Evolutionary conservation across 2,329 filamentous ascomycete genomes (phyloP), one percentile per base, ranked within the genome.

Genomic region (Cercospora zeae-maydis): DNA sequence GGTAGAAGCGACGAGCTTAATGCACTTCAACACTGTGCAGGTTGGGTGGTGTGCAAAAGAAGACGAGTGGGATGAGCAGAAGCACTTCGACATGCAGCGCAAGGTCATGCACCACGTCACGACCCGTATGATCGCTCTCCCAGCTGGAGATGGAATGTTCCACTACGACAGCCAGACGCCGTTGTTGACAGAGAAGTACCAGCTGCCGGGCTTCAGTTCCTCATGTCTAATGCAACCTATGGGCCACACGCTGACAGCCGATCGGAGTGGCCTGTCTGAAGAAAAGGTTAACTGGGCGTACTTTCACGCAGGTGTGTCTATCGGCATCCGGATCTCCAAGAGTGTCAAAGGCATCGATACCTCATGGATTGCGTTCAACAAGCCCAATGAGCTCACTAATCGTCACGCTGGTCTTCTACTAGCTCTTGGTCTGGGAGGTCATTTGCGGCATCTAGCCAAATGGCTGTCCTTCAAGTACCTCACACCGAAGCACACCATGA

Each of bases 401-500:
- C 86, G 95, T n/a, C 95, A 99, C 75, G 96, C 95, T 31, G 95
- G 95, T 0, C 95, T 99, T 67, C 79, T 99, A 47, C 82, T 99
- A 0, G 95, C 92, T 4, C 82, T 99, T 4, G 95, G 95, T 3
- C 81, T 99, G 24, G 97, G 97, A 70, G 96, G 95, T 0, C 96
- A 99, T 77, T 81, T 99, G n/a, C 95, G 91, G 70, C 89, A 87
- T 7, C 85, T 99, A 30, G 95, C 95, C 2, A 98, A 98, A 79
- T 99, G 95, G 93, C 89, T 99, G 47, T 93, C 93, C 8, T 99
- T 98, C 83, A 98, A 97, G 74, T 99, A 99, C 70, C 81, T 99
- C n/a, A 99, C 95, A 0, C 93, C 95, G 1, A 99, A 99, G 73
- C 96, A 99, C 76, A 96, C 93, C 27, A 99, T 99, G 95, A 98